Percentiles rank a stretch among this genome's conserved stretches.
Conservation (phyloP, 2,329 filamentous ascomycete species). For the Pseudogymnoascus sp. region DNA sequence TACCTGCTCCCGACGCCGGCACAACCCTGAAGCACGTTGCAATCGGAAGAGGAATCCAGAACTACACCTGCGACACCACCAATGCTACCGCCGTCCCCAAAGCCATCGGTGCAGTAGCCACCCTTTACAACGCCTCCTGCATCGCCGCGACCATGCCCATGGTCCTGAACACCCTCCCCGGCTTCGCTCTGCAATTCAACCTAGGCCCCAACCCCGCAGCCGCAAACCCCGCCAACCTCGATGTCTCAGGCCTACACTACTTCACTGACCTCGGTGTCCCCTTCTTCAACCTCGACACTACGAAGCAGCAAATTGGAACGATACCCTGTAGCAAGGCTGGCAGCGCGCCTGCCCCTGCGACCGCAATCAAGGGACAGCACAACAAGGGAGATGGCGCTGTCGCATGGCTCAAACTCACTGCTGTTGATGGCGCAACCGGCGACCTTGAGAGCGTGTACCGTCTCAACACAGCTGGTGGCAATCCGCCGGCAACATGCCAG, state of each 20-base stretch:
- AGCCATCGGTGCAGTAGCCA: slow-evolving; percentile 66
- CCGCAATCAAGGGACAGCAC: slow-evolving; percentile 49
- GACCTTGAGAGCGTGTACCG: slow-evolving; percentile 71
- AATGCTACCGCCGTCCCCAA: slow-evolving; percentile 55
- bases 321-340: slow-evolving; percentile 55
- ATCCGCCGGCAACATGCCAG: slow-evolving; percentile 63
- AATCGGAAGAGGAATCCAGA: slow-evolving; percentile 82
- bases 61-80: slow-evolving; percentile 73
- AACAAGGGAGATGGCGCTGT: slow-evolving; percentile 60
- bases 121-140: slow-evolving; percentile 83
- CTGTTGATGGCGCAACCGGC: slow-evolving; percentile 47
- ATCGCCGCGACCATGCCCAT: slow-evolving; percentile 62
- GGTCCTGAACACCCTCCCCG: slow-evolving; percentile 56
- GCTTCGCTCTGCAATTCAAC: slow-evolving; percentile 60
- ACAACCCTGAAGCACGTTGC: slow-evolving; percentile 68
- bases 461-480: slow-evolving; percentile 75
- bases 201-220: slow-evolving; percentile 35
- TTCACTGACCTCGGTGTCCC: slow-evolving; percentile 65
- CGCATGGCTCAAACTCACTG: slow-evolving; percentile 68
- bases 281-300: slow-evolving; percentile 69
- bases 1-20: slow-evolving; percentile 54
- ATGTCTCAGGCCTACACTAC: slow-evolving; percentile 70
- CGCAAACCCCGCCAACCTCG: slow-evolving; percentile 51
- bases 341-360: slow-evolving; percentile 53
- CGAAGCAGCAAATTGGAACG: slow-evolving; percentile 47